These are phyloP conservation scores for Dactylis glomerata DNA, from an alignment of 176 grass and related monocot species.

Conservation along the genomic window DNA sequence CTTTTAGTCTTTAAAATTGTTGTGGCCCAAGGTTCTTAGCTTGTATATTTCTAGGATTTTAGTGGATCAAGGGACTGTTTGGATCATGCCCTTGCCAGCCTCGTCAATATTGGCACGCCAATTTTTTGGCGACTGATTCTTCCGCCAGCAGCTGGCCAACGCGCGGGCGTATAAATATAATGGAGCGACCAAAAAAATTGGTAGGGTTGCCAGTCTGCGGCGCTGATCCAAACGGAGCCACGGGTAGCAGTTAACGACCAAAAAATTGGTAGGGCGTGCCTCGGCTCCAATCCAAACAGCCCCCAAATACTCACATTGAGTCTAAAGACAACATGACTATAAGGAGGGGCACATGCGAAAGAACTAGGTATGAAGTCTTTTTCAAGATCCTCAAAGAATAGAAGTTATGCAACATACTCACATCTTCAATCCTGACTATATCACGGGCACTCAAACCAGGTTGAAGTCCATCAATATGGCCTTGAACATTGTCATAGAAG, in stretches of 20 bases:
- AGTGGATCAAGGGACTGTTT: not conserved
- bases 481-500: constrained; percentile 77
- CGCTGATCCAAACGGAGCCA: no score
- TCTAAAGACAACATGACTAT: not conserved
- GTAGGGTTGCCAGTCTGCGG: no score
- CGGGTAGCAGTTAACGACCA: no score
- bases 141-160: no score
- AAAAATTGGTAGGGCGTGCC: no score
- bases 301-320: not conserved
- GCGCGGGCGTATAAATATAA: no score
- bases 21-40: not conserved
- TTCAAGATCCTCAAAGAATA: not conserved
- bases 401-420: constrained; percentile 30
- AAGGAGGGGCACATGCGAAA: not conserved
- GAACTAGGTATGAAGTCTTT: not conserved
- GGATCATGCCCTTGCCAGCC: no score
- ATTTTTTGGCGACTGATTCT: no score
- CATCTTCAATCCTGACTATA: constrained; percentile 72
- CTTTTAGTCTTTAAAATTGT: not conserved
- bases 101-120: no score
- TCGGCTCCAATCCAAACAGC: no score
- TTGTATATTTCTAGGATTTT: not conserved
- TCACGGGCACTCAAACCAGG: constrained; percentile 66
- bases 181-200: no score
- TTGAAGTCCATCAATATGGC: constrained; percentile 73